Evolutionary conservation across 2,329 filamentous ascomycete genomes (phyloP), one percentile per base, ranked within the genome.

Genomic region (Fusarium chaquense): DNA sequence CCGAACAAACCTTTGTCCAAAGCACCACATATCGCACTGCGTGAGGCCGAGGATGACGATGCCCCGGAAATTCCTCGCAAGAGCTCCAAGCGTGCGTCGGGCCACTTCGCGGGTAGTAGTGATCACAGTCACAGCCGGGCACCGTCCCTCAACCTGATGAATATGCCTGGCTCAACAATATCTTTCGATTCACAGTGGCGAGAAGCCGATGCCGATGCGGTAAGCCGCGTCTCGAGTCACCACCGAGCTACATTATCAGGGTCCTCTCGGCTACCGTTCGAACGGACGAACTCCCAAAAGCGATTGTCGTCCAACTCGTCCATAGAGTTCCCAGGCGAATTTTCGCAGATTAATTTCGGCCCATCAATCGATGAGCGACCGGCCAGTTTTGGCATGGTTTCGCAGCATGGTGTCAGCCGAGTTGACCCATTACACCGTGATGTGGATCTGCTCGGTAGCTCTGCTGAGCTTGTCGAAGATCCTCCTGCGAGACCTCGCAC

Each of bases 51-150:
- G 52, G 70, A 82, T 68, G 51, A 80, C 58, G 75, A 80, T n/a
- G 73, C 84, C 6, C 89, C 89, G 0, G 82, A 85, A 10, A 86
- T 94, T 33, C 91, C 92, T 4, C 85, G 91, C 32, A 93, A 91
- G 79, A 93, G 90, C 76, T 94, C 92, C 1, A 89, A 89, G 76
- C 85, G 90, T 62, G 80, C 85, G 62, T 88, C 87, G 3, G 81
- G 78, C 41, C 75, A 73, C 41, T 70, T 72, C 50, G 73, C 68
- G 32, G 63, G 61, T 49, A 57, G 72, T 20, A 69, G 67, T 46
- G 67, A 70, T 26, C 76, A 68, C 57, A 71, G 73, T 32, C 76
- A 68, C 56, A 71, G 73, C 30, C 77, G 77, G 15, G 70, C 78
- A 24, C 76, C 80, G 11, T 81, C 81, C 24, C 75, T 82, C 43